Evolutionary conservation across 768 basidiomycete species (phyloP), one percentile per base, ranked within the genome.

Genomic region (Plicaturopsis crispa): DNA sequence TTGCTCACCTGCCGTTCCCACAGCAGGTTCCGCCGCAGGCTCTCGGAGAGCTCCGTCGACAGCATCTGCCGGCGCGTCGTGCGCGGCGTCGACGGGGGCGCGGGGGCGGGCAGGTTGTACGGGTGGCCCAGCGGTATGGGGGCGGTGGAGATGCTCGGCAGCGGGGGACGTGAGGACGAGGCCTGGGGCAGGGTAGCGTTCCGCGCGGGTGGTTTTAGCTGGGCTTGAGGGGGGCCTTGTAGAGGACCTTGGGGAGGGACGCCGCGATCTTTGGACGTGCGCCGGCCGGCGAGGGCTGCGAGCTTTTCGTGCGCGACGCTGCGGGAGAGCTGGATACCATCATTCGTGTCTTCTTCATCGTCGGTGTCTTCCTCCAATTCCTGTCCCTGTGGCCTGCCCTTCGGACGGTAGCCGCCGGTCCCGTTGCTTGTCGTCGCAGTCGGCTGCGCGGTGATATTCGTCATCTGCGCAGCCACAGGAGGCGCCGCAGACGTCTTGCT

Each of bases 51-150:
- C 59, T 94, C 91, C 4, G 80, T 83, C 39, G 79, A 69, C 33
- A 93, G 67, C 86, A 93, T 93, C 47, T 75, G 71, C 35, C 86
- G 69, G 2, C 91, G 73, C 3, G 88, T 91, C 31, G 91, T 89
- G 24, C 84, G 78, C 1, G 91, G 91, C 1, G 87, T 88, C 47
- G 83, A 81, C 2, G 86, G 85, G 13, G 74, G 63, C 0, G 69
- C 61, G 22, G 73, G 63, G 8, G 72, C 67, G 0, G 86, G 86
- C 18, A 89, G 70, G 49, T 85, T 84, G 60, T 87, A 85, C 5
- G 84, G 80, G 54, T 73, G 61, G 4, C 67, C 69, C 2, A 84
- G 56, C 1, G 78, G 74, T 35, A 80, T 78, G 2, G 84, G 77
- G 5, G 69, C 60, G 1, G 73, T 62, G 2, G 68, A 60, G 6